Evolutionary conservation across 2,329 filamentous ascomycete species (phyloP).

Genomic region (Diplodia intermedia): DNA sequence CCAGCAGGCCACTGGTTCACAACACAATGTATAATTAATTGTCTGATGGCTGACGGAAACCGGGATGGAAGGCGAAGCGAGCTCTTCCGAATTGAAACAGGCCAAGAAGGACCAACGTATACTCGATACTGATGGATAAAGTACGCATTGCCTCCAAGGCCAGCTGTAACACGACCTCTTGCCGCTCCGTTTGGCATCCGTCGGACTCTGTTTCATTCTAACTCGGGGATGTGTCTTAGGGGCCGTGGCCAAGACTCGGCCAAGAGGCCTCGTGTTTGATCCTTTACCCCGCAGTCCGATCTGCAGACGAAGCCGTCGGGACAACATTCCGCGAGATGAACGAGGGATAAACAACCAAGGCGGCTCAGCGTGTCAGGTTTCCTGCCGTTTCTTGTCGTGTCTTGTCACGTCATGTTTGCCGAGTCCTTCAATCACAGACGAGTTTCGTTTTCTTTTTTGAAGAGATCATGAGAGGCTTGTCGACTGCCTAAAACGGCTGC

Average conservation of each 20-base stretch:
- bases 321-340: constrained; percentile 20
- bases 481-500: too few species aligned
- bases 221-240: constrained; percentile 16
- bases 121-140: background rate
- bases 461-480: too few species aligned
- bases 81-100: background rate
- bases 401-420: background rate
- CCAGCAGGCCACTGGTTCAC: background rate
- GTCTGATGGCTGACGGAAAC: background rate
- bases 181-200: constrained; percentile 6
- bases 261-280: constrained; percentile 8
- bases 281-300: constrained; percentile 18
- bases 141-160: background rate
- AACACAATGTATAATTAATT: too few species aligned
- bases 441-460: too few species aligned
- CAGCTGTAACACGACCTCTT: background rate
- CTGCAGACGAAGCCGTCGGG: constrained; percentile 1
- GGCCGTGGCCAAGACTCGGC: constrained; percentile 12
- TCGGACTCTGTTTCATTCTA: constrained; percentile 9
- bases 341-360: background rate
- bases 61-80: background rate
- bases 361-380: constrained; percentile 22
- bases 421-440: background rate
- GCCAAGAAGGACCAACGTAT: background rate
- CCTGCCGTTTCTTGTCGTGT: background rate